A percentile compares a stretch with the other conserved stretches of the same genome.
Evolutionary conservation across 345 rosid genomes (phyloP).

Genomic region (Stellera chamaejasme): DNA sequence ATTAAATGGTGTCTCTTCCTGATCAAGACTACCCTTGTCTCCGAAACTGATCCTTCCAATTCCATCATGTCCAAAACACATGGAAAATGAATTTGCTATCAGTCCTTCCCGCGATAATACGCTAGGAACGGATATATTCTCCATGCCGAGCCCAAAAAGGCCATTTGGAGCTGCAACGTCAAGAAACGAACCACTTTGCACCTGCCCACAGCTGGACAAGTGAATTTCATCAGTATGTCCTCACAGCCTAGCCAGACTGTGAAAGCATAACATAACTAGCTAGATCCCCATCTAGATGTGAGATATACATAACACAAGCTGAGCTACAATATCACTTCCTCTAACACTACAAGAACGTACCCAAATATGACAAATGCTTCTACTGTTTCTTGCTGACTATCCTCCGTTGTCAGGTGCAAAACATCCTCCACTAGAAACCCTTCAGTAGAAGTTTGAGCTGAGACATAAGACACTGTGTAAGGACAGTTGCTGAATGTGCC

Average conservation of each 20-base stretch:
- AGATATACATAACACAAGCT: not conserved
- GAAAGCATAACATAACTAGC: constrained; percentile 1
- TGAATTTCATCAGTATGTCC: constrained; percentile 23
- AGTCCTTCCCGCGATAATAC: constrained; percentile 64
- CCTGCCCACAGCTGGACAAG: constrained; percentile 89
- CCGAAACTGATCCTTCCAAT: constrained; percentile 89
- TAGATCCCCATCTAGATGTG: not conserved
- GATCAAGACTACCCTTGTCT: constrained; percentile 74
- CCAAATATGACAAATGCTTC: constrained; percentile 68
- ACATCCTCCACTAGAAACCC: constrained; percentile 78
- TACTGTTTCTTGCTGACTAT: constrained; percentile 32
- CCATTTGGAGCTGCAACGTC: constrained; percentile 91
- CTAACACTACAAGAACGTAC: constrained; percentile 25
- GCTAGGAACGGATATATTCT: constrained; percentile 80
- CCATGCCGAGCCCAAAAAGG: constrained; percentile 85
- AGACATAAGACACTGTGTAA: constrained; percentile 65
- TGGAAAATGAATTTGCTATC: constrained; percentile 75
- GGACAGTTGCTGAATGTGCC: constrained; percentile 76
- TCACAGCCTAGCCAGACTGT: constrained; percentile 11
- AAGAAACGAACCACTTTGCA: constrained; percentile 83
- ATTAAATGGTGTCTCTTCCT: constrained; percentile 78
- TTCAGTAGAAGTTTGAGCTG: constrained; percentile 78
- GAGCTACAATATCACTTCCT: not conserved
- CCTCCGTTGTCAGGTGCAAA: constrained; percentile 56
- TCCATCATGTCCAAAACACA: constrained; percentile 84